These are phyloP conservation scores for Monilinia polystroma DNA, from an alignment of 2,329 filamentous ascomycete genomes.

Conservation along the genomic window DNA sequence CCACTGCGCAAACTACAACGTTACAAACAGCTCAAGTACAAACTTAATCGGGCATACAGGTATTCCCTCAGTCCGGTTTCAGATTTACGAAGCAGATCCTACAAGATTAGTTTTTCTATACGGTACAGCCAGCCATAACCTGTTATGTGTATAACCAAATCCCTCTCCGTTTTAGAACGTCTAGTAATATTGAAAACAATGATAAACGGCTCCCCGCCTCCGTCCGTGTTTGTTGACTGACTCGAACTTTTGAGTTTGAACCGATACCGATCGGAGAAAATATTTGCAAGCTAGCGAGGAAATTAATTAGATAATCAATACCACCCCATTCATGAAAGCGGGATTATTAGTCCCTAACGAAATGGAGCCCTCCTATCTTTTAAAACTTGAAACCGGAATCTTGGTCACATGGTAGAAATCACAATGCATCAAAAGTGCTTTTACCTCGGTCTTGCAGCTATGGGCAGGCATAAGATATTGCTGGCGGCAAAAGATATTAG, in stretches of 20 bases:
- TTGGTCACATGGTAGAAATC: not conserved
- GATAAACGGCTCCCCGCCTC: not conserved
- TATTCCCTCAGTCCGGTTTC: not conserved
- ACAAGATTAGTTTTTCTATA: not conserved
- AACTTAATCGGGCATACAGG: not conserved
- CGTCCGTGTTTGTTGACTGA: not conserved
- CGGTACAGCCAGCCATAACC: conserved; percentile 3
- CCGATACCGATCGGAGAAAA: not conserved
- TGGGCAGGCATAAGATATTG: not conserved
- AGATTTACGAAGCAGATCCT: too few species aligned
- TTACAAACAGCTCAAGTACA: too few species aligned
- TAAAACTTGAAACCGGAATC: not conserved
- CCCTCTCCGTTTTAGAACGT: not conserved
- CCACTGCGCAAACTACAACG: too few species aligned
- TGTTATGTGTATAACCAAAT: not conserved
- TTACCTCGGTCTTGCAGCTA: not conserved
- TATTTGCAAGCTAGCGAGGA: not conserved
- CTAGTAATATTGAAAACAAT: not conserved
- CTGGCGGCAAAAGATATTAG: not conserved
- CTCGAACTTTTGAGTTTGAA: not conserved
- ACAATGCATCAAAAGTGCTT: too few species aligned
- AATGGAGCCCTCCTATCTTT: not conserved
- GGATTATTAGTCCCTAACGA: not conserved
- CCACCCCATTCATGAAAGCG: not conserved
- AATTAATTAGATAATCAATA: not conserved